phyloP scores from a whole-genome alignment of 148 eudicot genomes.

The Silene uniflora region DNA sequence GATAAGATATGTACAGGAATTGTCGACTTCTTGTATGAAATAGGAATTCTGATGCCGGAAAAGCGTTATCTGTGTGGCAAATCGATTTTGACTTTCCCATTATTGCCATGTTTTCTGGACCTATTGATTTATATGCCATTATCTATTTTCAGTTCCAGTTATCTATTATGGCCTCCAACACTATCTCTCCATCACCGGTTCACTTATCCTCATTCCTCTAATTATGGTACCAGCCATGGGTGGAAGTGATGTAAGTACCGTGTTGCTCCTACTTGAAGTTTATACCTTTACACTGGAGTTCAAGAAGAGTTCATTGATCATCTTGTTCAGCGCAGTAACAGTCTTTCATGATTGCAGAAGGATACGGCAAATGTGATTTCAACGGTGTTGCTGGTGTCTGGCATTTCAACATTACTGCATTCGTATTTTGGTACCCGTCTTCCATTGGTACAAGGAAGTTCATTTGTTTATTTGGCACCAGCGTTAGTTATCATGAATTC shows the following conservation, averaged over 20 bases:
- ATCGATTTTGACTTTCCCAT: neutral
- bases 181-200: conserved; percentile 79
- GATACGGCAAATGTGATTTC: conserved; percentile 86
- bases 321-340: neutral
- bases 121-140: conserved; percentile 3
- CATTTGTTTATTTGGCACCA: conserved; percentile 92
- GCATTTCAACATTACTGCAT: conserved; percentile 79
- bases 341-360: conserved; percentile 47
- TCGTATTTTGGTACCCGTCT: conserved; percentile 90
- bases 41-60: neutral
- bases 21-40: too few relatives aligned
- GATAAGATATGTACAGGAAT: too few relatives aligned
- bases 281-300: neutral
- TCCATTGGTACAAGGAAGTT: conserved; percentile 94
- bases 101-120: neutral
- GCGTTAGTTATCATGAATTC: conserved; percentile 82
- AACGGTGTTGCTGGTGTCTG: conserved; percentile 79
- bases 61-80: neutral
- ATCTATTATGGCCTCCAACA: conserved; percentile 83
- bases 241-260: conserved; percentile 77
- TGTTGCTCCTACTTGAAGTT: neutral
- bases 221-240: conserved; percentile 91
- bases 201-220: conserved; percentile 76
- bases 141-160: conserved; percentile 48
- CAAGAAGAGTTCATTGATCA: neutral